Conservation (phyloP, 345 rosid species). For the Camelina hispida region DNA sequence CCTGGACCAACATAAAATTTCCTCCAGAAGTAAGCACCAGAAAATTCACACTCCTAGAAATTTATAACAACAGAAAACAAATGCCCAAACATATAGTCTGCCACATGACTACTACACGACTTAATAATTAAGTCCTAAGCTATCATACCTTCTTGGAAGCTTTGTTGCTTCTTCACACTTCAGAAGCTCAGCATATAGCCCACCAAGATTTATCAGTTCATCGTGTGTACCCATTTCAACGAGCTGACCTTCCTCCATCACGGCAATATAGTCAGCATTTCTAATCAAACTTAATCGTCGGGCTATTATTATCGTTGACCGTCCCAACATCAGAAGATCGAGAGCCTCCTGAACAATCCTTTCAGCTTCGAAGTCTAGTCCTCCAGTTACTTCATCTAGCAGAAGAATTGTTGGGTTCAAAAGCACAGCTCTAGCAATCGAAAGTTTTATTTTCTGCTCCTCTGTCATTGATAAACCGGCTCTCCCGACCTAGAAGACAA, state of each 20-base stretch:
- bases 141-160: conserved; percentile 89
- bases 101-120: conserved; percentile 17
- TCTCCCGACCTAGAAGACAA: conserved; percentile 74
- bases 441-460: conserved; percentile 89
- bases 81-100: conserved; percentile 9
- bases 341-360: conserved; percentile 84
- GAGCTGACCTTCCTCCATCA: conserved; percentile 98
- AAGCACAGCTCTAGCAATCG: conserved; percentile 97
- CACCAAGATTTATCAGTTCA: conserved; percentile 71
- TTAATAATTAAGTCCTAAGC: conserved; percentile 9
- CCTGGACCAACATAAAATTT: conserved; percentile 54
- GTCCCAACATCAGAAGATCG: conserved; percentile 93
- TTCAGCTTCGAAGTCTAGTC: conserved; percentile 97
- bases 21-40: conserved; percentile 30
- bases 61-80: conserved; percentile 22
- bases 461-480: conserved; percentile 83
- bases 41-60: conserved; percentile 11
- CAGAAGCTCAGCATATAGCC: conserved; percentile 90
- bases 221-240: conserved; percentile 99
- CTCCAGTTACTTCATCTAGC: conserved; percentile 98
- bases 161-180: conserved; percentile 97
- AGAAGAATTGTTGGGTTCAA: conserved; percentile 82
- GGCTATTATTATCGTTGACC: conserved; percentile 96
- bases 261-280: conserved; percentile 96
- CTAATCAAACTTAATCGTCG: conserved; percentile 88